These are phyloP conservation scores for Linum tenue DNA, from an alignment of 345 rosid genomes.

Conservation along the genomic window DNA sequence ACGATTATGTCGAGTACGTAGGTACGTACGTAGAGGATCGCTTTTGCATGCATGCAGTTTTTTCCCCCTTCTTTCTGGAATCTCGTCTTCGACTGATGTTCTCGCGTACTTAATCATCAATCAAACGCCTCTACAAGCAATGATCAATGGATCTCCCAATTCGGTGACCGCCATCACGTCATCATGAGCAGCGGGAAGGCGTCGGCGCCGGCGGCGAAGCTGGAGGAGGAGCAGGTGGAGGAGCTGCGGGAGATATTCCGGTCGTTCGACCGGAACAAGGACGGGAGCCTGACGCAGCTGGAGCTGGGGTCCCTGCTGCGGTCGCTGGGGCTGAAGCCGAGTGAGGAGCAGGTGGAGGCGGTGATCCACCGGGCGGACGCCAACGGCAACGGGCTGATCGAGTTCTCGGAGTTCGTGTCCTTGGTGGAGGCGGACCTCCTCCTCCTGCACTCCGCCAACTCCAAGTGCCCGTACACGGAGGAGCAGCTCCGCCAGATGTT, in stretches of 20 bases:
- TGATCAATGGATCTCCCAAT: no score
- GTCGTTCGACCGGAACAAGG: constrained; percentile 74
- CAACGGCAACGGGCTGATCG: constrained; percentile 73
- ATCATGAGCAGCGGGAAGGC: background rate
- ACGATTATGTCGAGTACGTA: no score
- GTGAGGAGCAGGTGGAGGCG: constrained; percentile 61
- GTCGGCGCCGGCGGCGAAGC: constrained; percentile 27
- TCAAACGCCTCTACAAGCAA: no score
- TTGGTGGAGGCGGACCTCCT: constrained; percentile 49
- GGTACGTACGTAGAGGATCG: no score
- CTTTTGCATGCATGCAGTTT: no score
- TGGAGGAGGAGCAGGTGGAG: constrained; percentile 67
- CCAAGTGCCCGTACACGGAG: constrained; percentile 62
- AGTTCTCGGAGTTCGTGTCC: constrained; percentile 74
- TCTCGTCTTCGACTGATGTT: no score
- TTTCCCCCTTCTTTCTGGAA: no score
- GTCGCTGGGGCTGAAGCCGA: constrained; percentile 63
- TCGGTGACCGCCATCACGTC: background rate
- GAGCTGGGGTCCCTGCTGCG: constrained; percentile 85
- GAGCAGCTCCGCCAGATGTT: constrained; percentile 58
- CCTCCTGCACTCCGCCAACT: background rate
- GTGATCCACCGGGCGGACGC: constrained; percentile 67
- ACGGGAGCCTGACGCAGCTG: constrained; percentile 85
- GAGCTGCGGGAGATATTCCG: constrained; percentile 79
- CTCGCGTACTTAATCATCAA: no score